Evolutionary conservation across 768 basidiomycete species (phyloP), one percentile per base, ranked within the genome.

Genomic region (Fomitopsis pulvina): DNA sequence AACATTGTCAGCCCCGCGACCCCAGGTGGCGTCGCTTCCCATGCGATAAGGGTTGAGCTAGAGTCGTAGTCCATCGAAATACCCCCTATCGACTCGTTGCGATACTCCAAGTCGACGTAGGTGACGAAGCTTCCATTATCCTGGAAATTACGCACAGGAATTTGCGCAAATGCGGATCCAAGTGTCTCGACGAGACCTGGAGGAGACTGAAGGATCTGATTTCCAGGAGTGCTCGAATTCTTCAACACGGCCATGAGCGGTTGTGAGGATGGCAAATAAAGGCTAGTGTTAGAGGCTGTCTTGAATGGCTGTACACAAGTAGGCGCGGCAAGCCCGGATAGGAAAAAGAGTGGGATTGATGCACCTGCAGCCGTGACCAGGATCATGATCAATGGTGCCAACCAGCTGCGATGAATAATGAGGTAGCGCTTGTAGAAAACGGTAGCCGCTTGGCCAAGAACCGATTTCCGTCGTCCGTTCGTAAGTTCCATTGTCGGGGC

Each of bases 341-440:
- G 71, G 69, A 83, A 87, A 48, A 83, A 68, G 9, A 88, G 65
- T 0, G 88, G 86, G 45, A 88, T 73, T 34, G 79, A 80, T 0
- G 83, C 68, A 4, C 81, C 88, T 6, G 77, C 77, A 32, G 86
- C 70, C n/a, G 66, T 68, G 18, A 71, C 55, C 21, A 61, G 32
- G 14, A 62, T 50, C 79, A 37, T 76, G 10, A 90, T 68, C 6
- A 78, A 38, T 1, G 80, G 81, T 0, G 81, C 74, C 16, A 91
- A 63, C 85, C 85, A 91, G 53, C 80, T 82, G 32, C 83, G 74
- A n/a, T 77, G 76, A 0, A 77, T 69, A 41, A 90, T 75, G 21
- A 88, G 67, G 4, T 69, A 59, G 3, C 88, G 80, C 63, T 91
- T 90, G 57, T 80, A 69, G 68, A 87, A 81, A 48, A 91, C 84